These are phyloP conservation scores for Daldinia caldariorum DNA, from an alignment of 495 filamentous ascomycete species.

Conservation along the genomic window DNA sequence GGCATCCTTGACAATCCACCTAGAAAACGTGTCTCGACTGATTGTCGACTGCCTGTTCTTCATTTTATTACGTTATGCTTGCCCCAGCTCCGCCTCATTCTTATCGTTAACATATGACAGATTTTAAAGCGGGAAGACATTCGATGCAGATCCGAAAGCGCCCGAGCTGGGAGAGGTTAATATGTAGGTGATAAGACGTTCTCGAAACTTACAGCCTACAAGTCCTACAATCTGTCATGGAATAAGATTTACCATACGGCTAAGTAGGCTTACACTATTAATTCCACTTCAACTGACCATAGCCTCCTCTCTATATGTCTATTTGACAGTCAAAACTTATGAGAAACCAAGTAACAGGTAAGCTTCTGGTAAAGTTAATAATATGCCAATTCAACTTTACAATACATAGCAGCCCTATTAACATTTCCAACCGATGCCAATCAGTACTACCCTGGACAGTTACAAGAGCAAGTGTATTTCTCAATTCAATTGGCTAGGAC, in stretches of 20 bases:
- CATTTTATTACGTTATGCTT: constrained; percentile 27
- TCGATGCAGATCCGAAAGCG: constrained; percentile 35
- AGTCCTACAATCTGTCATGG: constrained; percentile 17
- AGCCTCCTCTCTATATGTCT: neutral
- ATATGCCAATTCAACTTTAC: neutral
- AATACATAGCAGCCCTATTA: neutral
- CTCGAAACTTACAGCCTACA: constrained; percentile 18
- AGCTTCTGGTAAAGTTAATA: constrained; percentile 5
- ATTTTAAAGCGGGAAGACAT: constrained; percentile 12
- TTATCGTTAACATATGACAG: constrained; percentile 28
- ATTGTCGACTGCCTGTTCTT: neutral
- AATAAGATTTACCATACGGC: constrained; percentile 17
- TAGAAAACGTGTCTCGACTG: constrained; percentile 8
- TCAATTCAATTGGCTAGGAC: constrained; percentile 29
- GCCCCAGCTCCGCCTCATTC: constrained; percentile 29
- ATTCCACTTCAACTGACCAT: neutral
- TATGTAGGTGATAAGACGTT: constrained; percentile 27
- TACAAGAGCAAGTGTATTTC: constrained; percentile 7
- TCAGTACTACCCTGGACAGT: neutral
- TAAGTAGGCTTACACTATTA: constrained; percentile 20
- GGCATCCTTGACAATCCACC: neutral
- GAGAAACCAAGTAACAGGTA: neutral
- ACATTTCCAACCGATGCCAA: neutral
- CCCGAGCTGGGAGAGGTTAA: constrained; percentile 33
- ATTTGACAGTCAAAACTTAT: neutral